Conservation (phyloP, 1,284 basidiomycete species). For the Cerrena zonata region DNA sequence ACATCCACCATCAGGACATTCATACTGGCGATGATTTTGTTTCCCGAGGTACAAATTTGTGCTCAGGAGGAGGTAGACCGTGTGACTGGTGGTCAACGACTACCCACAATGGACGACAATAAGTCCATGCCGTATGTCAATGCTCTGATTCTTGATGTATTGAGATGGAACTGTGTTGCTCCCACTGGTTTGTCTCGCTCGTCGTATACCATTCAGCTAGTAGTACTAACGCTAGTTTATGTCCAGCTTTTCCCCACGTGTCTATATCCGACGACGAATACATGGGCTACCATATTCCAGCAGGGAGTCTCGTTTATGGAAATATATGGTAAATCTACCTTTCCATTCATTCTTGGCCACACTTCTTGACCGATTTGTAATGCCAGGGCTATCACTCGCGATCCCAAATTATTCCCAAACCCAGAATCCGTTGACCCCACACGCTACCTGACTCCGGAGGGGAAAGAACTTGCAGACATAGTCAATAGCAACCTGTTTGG, state of each 20-base stretch:
- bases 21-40: constrained; percentile 10
- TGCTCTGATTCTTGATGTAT: constrained; percentile 7
- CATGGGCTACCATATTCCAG: constrained; percentile 2
- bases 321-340: constrained; percentile 1
- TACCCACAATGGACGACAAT: constrained; percentile 11
- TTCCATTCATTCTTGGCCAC: background rate
- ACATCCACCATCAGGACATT: constrained; percentile 9
- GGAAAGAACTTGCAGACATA: background rate
- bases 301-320: background rate
- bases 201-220: background rate
- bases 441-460: background rate
- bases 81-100: constrained; percentile 8
- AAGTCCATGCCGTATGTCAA: constrained; percentile 13
- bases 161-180: constrained; percentile 7
- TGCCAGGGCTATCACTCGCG: background rate
- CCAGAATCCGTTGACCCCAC: background rate
- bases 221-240: background rate
- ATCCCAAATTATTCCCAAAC: background rate
- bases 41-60: constrained; percentile 11
- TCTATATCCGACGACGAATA: background rate
- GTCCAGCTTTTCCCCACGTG: background rate
- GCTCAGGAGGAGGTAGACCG: constrained; percentile 13
- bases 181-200: background rate
- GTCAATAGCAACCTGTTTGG: background rate
- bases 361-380: background rate